Evolutionary conservation across 139 green algal genomes (phyloP).

Genomic region (Chlamydomonas schloesseri): DNA sequence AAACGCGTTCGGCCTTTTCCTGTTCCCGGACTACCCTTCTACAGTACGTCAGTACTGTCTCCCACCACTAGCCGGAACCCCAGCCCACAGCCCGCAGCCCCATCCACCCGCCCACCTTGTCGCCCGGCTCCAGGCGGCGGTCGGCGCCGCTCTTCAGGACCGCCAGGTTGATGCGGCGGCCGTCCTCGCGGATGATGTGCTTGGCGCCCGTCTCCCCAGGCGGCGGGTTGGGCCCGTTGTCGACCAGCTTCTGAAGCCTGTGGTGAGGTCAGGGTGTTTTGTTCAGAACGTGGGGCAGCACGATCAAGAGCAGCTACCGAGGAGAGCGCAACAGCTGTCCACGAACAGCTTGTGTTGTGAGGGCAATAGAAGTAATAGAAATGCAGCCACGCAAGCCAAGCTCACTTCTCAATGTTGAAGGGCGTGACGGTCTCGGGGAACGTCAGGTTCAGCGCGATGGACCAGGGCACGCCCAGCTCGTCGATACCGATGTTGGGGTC

Average conservation of each 20-base stretch:
- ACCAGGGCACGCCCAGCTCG: conserved; percentile 97
- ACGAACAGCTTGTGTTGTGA: too few relatives aligned
- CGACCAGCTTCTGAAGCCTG: conserved; percentile 92
- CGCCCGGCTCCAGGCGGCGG: conserved; percentile 57
- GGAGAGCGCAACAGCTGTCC: too few relatives aligned
- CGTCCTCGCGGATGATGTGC: conserved; percentile 97
- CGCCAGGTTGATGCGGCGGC: conserved; percentile 92
- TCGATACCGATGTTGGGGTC: conserved; percentile 99
- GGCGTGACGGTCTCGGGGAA: conserved; percentile 95
- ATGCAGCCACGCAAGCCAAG: too few relatives aligned
- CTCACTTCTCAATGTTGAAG: conserved; percentile 83
- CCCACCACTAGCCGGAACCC: too few relatives aligned
- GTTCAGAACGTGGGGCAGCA: too few relatives aligned
- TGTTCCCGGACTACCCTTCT: too few relatives aligned
- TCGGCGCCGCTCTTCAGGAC: conserved; percentile 73
- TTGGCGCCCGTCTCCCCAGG: conserved; percentile 95
- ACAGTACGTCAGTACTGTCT: too few relatives aligned
- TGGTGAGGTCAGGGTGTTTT: too few relatives aligned
- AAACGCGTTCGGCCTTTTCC: too few relatives aligned
- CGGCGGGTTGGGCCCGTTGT: conserved; percentile 95
- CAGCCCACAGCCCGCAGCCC: too few relatives aligned
- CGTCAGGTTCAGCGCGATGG: conserved; percentile 98
- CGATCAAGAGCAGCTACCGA: too few relatives aligned
- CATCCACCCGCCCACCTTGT: conserved; percentile 47
- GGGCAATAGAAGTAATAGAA: too few relatives aligned